phyloP scores from a whole-genome alignment of 306 rosid species.

The Elaeagnus macrophylla region DNA sequence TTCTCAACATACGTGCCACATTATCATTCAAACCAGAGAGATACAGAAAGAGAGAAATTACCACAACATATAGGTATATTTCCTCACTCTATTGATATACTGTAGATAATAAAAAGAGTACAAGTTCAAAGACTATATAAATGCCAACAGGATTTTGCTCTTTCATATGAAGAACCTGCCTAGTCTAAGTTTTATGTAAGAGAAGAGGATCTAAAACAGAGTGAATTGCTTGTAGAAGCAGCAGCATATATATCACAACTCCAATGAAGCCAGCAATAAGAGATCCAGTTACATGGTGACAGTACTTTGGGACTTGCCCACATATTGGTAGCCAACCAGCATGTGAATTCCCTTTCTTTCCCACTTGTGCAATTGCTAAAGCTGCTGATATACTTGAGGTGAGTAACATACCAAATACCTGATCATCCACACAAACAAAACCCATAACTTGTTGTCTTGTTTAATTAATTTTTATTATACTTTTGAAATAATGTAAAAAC shows the following conservation, averaged over 20 bases:
- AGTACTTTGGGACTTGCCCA: slow-evolving; percentile 46
- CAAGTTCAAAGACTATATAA: too few species aligned
- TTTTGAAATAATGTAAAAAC: not conserved
- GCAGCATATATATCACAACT: slow-evolving; percentile 27
- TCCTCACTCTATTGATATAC: too few species aligned
- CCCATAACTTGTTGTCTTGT: too few species aligned
- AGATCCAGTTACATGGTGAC: slow-evolving; percentile 51
- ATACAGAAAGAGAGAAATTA: too few species aligned
- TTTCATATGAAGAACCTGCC: too few species aligned
- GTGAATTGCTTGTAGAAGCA: slow-evolving; percentile 50
- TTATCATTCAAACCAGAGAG: too few species aligned
- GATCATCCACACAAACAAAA: not conserved
- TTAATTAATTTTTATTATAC: not conserved
- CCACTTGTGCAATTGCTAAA: slow-evolving; percentile 63
- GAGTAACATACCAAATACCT: slow-evolving; percentile 53
- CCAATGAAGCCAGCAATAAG: slow-evolving; percentile 37
- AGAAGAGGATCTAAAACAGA: slow-evolving; percentile 54
- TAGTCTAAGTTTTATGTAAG: slow-evolving; percentile 17
- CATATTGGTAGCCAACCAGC: slow-evolving; percentile 88
- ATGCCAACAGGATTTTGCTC: not conserved
- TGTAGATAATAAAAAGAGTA: too few species aligned
- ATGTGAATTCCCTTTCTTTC: slow-evolving; percentile 48
- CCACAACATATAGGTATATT: too few species aligned
- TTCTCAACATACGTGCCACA: too few species aligned
- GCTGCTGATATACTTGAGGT: slow-evolving; percentile 63